A percentile compares a stretch with the other conserved stretches of the same genome.
These are phyloP conservation scores for Alternaria rosae DNA, from an alignment of 2,329 filamentous ascomycete species.

Conservation along the genomic window DNA sequence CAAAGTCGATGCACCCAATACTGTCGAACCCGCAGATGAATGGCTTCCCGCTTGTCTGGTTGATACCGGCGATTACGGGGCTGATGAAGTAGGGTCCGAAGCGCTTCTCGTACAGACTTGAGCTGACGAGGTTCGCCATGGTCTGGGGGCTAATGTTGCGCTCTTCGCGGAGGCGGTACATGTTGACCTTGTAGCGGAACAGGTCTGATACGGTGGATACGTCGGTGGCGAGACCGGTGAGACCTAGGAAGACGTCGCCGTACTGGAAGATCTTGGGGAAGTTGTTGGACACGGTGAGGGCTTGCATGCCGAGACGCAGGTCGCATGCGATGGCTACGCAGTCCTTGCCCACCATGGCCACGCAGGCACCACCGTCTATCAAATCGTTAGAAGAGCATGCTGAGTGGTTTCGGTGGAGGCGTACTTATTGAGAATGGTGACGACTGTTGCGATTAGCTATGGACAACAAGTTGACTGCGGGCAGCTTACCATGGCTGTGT, in stretches of 20 bases:
- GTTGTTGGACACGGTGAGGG: constrained; percentile 98
- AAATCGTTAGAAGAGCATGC: constrained; percentile 16
- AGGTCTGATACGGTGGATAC: constrained; percentile 93
- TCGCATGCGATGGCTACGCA: constrained; percentile 99
- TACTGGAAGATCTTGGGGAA: constrained; percentile 99
- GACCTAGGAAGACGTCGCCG: constrained; percentile 91
- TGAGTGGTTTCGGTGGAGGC: constrained; percentile 15
- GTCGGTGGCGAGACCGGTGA: constrained; percentile 96
- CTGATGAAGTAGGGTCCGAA: constrained; percentile 98
- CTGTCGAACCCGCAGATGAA: constrained; percentile 99
- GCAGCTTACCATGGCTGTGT: constrained; percentile 50
- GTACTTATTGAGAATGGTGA: constrained; percentile 96
- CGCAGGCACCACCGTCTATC: constrained; percentile 89
- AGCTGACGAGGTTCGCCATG: constrained; percentile 91
- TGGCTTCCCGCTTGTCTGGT: constrained; percentile 90
- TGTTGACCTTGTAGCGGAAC: constrained; percentile 99
- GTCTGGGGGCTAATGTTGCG: constrained; percentile 93
- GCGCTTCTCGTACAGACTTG: constrained; percentile 87
- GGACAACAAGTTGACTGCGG: constrained; percentile 5
- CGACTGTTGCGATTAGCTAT: constrained; percentile 64
- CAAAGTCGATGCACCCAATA: constrained; percentile 99
- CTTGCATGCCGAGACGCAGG: constrained; percentile 94
- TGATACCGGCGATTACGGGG: constrained; percentile 92
- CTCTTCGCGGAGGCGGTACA: constrained; percentile 99
- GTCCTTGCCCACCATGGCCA: constrained; percentile 99